These are phyloP conservation scores for Metarhizium album DNA, from an alignment of 2,329 filamentous ascomycete species.

Conservation along the genomic window DNA sequence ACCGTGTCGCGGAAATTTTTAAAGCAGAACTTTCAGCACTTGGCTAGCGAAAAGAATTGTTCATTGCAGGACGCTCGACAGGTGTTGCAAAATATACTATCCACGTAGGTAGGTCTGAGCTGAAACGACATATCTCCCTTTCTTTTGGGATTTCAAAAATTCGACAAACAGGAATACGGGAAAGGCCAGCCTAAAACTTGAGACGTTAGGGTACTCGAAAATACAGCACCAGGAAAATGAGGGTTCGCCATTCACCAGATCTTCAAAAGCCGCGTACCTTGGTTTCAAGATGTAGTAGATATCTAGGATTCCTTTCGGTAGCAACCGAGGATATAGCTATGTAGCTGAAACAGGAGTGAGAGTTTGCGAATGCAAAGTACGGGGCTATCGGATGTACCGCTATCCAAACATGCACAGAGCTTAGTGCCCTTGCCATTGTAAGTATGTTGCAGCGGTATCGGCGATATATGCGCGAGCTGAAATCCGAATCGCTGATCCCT, in stretches of 20 bases:
- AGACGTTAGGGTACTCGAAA: too few species aligned
- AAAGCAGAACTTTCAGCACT: conserved; percentile 10
- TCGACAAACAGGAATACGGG: not conserved
- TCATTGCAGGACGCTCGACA: conserved; percentile 3
- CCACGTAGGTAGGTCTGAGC: not conserved
- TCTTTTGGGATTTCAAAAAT: not conserved
- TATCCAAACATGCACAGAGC: not conserved
- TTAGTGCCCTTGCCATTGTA: not conserved
- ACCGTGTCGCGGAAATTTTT: conserved; percentile 48
- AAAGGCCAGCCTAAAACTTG: too few species aligned
- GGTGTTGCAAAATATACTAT: not conserved
- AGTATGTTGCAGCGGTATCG: not conserved
- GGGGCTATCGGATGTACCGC: not conserved
- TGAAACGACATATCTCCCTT: not conserved
- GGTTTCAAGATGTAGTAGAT: not conserved
- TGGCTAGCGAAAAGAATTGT: not conserved
- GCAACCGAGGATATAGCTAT: not conserved
- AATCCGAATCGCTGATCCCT: not conserved
- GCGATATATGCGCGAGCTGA: not conserved
- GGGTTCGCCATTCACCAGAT: too few species aligned
- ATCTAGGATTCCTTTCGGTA: not conserved
- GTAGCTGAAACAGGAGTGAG: not conserved
- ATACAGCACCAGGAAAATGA: too few species aligned
- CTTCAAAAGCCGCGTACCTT: too few species aligned
- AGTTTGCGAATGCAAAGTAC: not conserved